phyloP scores from a whole-genome alignment of 805 yeast genomes.

The Zygoascus bituminiphila region DNA sequence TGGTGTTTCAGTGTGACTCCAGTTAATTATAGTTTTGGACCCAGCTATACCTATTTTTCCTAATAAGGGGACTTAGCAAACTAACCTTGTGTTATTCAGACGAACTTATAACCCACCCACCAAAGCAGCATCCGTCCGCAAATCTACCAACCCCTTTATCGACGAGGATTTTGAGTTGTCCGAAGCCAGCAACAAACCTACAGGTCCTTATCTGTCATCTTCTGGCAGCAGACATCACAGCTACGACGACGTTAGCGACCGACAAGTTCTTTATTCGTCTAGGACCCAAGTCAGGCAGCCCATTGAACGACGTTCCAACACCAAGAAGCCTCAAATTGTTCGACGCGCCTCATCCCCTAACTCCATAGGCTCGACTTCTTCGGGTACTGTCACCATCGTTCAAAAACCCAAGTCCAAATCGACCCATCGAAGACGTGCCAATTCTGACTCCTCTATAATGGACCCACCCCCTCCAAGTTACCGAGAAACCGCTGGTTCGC shows the following conservation, averaged over 20 bases:
- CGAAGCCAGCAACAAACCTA: neutral
- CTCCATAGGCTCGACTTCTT: neutral
- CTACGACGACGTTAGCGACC: neutral
- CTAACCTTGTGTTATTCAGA: neutral
- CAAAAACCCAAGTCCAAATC: neutral
- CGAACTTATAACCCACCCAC: conserved; percentile 9
- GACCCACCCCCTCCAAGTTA: conserved; percentile 7
- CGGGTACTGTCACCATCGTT: neutral
- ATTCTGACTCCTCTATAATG: conserved; percentile 19
- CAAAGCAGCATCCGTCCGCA: conserved; percentile 12
- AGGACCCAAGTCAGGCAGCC: neutral
- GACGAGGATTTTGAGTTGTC: conserved; percentile 4
- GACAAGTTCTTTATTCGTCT: neutral
- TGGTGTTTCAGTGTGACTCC: neutral
- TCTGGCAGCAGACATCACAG: neutral
- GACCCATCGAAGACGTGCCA: conserved; percentile 28
- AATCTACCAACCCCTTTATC: conserved; percentile 21
- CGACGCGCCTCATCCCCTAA: neutral
- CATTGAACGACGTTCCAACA: neutral
- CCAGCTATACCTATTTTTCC: neutral
- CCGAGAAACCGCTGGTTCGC: too few relatives aligned
- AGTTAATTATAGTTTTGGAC: neutral
- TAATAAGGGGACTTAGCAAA: neutral
- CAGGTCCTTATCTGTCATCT: neutral
- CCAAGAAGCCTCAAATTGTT: neutral